A percentile compares a stretch with the other conserved stretches of the same genome.
These are phyloP conservation scores for Diplodia sapinea DNA, from an alignment of 2,329 filamentous ascomycete species.

Conservation along the genomic window DNA sequence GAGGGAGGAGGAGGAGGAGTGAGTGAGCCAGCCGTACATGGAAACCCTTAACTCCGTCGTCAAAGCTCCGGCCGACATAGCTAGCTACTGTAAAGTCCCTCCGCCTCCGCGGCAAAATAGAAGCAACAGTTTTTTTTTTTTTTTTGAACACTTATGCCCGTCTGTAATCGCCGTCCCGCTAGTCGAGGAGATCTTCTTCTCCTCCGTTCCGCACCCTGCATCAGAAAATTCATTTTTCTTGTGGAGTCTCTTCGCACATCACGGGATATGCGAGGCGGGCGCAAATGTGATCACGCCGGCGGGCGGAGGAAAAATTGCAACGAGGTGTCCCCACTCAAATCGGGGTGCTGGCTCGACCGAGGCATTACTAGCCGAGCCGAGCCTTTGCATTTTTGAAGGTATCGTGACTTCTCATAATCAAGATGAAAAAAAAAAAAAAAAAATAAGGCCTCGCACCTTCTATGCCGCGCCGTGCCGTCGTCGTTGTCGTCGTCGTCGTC, in stretches of 20 bases:
- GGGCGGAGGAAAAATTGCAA: conserved; percentile 1
- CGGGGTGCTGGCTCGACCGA: background rate
- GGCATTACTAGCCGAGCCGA: background rate
- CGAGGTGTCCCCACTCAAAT: background rate
- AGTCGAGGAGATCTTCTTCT: background rate
- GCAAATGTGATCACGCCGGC: conserved; percentile 5
- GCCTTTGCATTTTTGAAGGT: background rate
- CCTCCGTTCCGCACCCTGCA: background rate
- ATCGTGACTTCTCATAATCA: background rate
- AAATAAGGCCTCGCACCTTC: background rate
- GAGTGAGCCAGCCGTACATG: background rate
- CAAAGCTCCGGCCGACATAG: background rate
- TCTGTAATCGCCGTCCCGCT: background rate
- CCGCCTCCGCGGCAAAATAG: background rate
- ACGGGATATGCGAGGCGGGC: background rate
- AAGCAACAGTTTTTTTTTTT: too few relatives aligned
- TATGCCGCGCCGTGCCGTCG: background rate
- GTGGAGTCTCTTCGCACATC: background rate
- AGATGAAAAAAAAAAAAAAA: background rate
- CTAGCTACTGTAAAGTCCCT: background rate
- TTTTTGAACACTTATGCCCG: too few relatives aligned
- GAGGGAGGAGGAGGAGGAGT: too few relatives aligned
- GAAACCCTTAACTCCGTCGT: background rate
- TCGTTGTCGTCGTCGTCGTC: too few relatives aligned
- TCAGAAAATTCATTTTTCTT: background rate